Evolutionary conservation across 2,329 filamentous ascomycete species (phyloP).

Genomic region (Aspergillus aculeatinus): DNA sequence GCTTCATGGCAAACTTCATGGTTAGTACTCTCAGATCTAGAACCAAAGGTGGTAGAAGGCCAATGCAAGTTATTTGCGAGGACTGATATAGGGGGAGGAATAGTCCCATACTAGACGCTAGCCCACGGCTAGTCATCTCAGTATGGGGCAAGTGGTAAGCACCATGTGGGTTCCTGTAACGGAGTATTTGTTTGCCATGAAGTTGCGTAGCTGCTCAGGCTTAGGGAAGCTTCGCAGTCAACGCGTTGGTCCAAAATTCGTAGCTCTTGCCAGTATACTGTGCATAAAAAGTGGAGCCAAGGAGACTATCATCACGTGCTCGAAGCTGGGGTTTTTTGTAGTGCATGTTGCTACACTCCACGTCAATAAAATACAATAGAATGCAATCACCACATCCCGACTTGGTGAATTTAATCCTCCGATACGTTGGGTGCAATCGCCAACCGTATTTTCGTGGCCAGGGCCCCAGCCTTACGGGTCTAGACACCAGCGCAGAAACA

Average conservation of each 20-base stretch:
- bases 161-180: not conserved
- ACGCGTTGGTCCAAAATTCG: too few species aligned
- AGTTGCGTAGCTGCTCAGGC: not conserved
- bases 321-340: not conserved
- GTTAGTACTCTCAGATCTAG: not conserved
- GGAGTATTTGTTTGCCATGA: not conserved
- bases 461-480: not conserved
- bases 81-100: not conserved
- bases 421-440: not conserved
- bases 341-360: not conserved
- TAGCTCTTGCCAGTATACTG: too few species aligned
- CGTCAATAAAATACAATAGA: not conserved
- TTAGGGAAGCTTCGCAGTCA: not conserved
- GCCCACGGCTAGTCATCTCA: not conserved
- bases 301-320: not conserved
- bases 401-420: not conserved
- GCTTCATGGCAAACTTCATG: not conserved
- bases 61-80: not conserved
- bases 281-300: not conserved
- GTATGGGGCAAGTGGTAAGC: not conserved
- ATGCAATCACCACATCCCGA: not conserved
- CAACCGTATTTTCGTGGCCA: not conserved
- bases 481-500: not conserved
- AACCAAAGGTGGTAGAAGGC: too few species aligned
- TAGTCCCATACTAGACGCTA: not conserved